Percentiles rank a stretch among this genome's conserved stretches.
phyloP scores from a whole-genome alignment of 2,329 filamentous ascomycete genomes.

The Diaporthe amygdali region DNA sequence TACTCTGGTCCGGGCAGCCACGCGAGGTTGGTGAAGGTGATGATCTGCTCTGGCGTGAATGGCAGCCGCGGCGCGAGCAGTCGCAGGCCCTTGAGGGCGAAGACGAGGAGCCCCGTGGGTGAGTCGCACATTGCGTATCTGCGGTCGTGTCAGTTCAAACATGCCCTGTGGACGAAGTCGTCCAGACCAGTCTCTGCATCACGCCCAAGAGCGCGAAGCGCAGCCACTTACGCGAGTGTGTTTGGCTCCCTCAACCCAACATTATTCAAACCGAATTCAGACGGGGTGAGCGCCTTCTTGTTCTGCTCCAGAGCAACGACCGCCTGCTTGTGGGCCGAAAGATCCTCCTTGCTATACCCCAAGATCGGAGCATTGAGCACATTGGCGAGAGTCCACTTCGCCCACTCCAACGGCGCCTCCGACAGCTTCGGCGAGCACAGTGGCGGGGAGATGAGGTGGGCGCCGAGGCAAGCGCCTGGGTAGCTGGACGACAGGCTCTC shows the following conservation, averaged over 20 bases:
- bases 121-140: conserved; percentile 66
- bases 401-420: conserved; percentile 52
- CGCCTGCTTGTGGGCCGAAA: conserved; percentile 44
- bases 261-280: conserved; percentile 36
- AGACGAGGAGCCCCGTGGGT: conserved; percentile 61
- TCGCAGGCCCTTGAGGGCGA: conserved; percentile 54
- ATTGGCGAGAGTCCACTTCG: conserved; percentile 61
- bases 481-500: conserved; percentile 54
- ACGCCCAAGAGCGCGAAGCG: too few relatives aligned
- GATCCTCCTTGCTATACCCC: conserved; percentile 61
- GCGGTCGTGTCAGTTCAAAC: neutral
- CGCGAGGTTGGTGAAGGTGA: conserved; percentile 65
- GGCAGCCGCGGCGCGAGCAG: conserved; percentile 44
- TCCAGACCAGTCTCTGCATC: too few relatives aligned
- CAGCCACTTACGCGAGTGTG: conserved; percentile 47
- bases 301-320: conserved; percentile 21
- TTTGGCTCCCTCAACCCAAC: conserved; percentile 51
- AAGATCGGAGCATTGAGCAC: conserved; percentile 54
- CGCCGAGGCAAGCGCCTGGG: conserved; percentile 58
- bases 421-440: conserved; percentile 53
- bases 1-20: conserved; percentile 72
- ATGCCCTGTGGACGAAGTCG: neutral
- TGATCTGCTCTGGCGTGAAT: conserved; percentile 57
- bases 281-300: conserved; percentile 27
- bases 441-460: conserved; percentile 65